A percentile compares a stretch with the other conserved stretches of the same genome.
phyloP scores from a whole-genome alignment of 768 basidiomycete genomes.

The Tulasnella sp. region DNA sequence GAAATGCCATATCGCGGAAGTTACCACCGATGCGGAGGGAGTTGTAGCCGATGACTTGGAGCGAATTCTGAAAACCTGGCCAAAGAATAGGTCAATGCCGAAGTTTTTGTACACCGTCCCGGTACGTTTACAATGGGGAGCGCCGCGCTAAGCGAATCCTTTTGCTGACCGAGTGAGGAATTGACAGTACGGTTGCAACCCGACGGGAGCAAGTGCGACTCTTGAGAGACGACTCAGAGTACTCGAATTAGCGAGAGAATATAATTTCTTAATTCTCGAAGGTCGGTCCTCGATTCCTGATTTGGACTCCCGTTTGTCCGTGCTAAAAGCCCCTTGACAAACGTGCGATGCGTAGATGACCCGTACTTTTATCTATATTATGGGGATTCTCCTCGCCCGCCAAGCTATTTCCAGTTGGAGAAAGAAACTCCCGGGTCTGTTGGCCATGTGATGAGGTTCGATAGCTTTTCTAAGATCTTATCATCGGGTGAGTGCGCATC shows the following conservation, averaged over 20 bases:
- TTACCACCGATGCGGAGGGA: conserved; percentile 71
- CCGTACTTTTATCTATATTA: conserved; percentile 70
- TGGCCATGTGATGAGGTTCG: conserved; percentile 82
- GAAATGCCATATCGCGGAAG: conserved; percentile 63
- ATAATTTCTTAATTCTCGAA: conserved; percentile 81
- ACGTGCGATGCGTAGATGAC: conserved; percentile 53
- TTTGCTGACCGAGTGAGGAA: not conserved
- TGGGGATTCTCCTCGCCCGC: conserved; percentile 56
- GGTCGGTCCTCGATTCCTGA: conserved; percentile 45
- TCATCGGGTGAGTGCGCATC: conserved; percentile 45
- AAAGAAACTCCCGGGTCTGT: conserved; percentile 41
- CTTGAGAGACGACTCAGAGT: conserved; percentile 66
- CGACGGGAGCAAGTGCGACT: conserved; percentile 53
- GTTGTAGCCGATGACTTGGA: conserved; percentile 59
- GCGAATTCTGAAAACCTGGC: conserved; percentile 71
- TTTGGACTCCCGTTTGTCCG: not conserved
- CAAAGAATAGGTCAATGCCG: conserved; percentile 62
- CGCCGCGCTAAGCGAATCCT: not conserved
- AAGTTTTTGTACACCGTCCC: conserved; percentile 79
- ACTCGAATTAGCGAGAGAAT: conserved; percentile 62
- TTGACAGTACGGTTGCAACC: conserved; percentile 29
- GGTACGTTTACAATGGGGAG: not conserved
- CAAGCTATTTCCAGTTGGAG: conserved; percentile 82
- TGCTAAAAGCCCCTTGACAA: not conserved
- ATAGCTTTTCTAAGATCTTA: conserved; percentile 82